These are phyloP conservation scores for Aspergillus pseudotamarii DNA, from an alignment of 2,329 filamentous ascomycete genomes.

Conservation along the genomic window DNA sequence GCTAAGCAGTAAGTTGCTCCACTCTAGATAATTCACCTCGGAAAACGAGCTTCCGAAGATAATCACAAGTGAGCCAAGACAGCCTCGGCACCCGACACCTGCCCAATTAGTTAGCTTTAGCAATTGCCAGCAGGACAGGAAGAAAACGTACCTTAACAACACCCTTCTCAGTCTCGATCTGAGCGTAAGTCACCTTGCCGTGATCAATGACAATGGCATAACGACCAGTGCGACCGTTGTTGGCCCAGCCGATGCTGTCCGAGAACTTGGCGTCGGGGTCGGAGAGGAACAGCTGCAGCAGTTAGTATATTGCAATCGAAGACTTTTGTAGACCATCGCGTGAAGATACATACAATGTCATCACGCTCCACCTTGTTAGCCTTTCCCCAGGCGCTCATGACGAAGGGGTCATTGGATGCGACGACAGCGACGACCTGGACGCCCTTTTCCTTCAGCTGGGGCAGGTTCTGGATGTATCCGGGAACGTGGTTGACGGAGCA, in stretches of 20 bases:
- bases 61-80: constrained; percentile 36
- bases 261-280: constrained; percentile 73
- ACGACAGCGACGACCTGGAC: constrained; percentile 79
- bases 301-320: not conserved
- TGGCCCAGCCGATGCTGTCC: constrained; percentile 74
- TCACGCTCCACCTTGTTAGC: constrained; percentile 76
- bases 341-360: constrained; percentile 56
- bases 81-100: constrained; percentile 37
- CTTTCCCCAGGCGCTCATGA: constrained; percentile 88
- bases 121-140: not conserved
- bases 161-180: constrained; percentile 62
- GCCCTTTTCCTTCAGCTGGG: constrained; percentile 73
- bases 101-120: not conserved
- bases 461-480: constrained; percentile 71
- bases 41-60: not conserved
- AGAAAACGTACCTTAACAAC: constrained; percentile 33
- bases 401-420: constrained; percentile 78
- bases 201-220: constrained; percentile 81
- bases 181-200: constrained; percentile 78
- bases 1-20: not conserved
- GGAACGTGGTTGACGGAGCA: constrained; percentile 80
- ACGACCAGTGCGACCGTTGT: constrained; percentile 66
- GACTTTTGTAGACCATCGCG: not conserved
- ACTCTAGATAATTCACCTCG: no score
- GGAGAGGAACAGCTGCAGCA: constrained; percentile 68